Conservation (phyloP, 768 basidiomycete genomes). For the Boletus rubescentipes region DNA sequence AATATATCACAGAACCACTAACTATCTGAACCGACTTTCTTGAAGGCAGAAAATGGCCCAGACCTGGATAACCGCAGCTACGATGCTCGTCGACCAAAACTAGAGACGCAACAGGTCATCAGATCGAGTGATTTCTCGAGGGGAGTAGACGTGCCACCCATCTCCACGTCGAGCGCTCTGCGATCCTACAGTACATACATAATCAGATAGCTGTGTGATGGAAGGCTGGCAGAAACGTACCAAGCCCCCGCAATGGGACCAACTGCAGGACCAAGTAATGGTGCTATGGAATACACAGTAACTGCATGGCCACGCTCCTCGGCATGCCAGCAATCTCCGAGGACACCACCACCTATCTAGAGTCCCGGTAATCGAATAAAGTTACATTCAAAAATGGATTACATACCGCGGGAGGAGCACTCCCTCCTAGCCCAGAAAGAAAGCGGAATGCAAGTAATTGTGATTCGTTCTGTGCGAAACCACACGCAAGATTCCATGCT, state of each 20-base stretch:
- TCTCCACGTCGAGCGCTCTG: conserved; percentile 63
- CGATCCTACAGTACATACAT: conserved; percentile 44
- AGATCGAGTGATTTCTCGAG: not conserved
- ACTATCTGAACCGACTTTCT: conserved; percentile 50
- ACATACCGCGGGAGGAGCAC: conserved; percentile 57
- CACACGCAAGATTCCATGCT: conserved; percentile 64
- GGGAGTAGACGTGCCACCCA: conserved; percentile 54
- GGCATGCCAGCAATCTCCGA: conserved; percentile 56
- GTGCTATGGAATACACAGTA: conserved; percentile 63
- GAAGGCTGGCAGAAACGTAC: conserved; percentile 25
- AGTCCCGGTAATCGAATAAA: not conserved
- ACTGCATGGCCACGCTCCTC: conserved; percentile 65
- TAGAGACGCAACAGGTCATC: conserved; percentile 16
- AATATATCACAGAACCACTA: not conserved
- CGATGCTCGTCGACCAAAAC: conserved; percentile 69
- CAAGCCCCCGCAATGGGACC: conserved; percentile 66
- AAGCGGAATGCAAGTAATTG: conserved; percentile 70
- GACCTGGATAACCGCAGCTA: conserved; percentile 52
- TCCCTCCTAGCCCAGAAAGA: conserved; percentile 68
- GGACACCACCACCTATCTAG: conserved; percentile 64
- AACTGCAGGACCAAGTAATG: conserved; percentile 62
- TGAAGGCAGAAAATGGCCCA: conserved; percentile 55
- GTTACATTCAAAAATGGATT: not conserved
- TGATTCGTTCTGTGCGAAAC: conserved; percentile 56
- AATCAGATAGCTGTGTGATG: not conserved